Evolutionary conservation across 164 flowering plant genomes (phyloP).

Genomic region (Cinnamomum chago): DNA sequence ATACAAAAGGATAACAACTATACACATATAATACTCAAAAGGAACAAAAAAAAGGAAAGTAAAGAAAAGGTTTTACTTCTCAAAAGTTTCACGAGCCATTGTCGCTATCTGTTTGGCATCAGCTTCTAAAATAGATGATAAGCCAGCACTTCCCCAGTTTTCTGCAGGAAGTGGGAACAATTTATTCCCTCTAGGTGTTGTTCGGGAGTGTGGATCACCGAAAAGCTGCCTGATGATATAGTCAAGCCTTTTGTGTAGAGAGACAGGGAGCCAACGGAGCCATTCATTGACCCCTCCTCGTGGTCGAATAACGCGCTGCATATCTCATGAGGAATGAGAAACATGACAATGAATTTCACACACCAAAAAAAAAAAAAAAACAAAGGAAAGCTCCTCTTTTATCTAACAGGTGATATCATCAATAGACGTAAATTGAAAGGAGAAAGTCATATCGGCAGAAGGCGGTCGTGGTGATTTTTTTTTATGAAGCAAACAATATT

Average conservation of each 20-base stretch:
- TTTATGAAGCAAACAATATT: neutral
- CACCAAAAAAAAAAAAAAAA: neutral
- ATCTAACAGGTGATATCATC: neutral
- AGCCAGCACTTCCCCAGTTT: slow-evolving; percentile 42
- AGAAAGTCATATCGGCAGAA: no score
- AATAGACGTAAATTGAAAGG: no score
- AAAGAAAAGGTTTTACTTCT: slow-evolving; percentile 48
- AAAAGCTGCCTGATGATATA: slow-evolving; percentile 46
- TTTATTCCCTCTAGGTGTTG: slow-evolving; percentile 27
- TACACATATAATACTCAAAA: neutral
- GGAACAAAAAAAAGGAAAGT: neutral
- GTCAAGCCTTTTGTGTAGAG: slow-evolving; percentile 56
- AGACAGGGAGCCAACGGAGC: slow-evolving; percentile 90
- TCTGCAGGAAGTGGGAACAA: slow-evolving; percentile 29
- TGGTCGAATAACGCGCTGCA: slow-evolving; percentile 87
- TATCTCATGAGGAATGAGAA: slow-evolving; percentile 5
- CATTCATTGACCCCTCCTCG: slow-evolving; percentile 82
- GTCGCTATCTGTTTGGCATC: slow-evolving; percentile 67
- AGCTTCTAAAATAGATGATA: slow-evolving; percentile 67
- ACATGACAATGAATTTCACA: neutral
- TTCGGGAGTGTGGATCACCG: slow-evolving; percentile 33
- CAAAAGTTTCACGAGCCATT: slow-evolving; percentile 71
- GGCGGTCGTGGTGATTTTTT: neutral
- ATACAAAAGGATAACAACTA: neutral
- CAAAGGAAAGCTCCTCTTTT: neutral